Evolutionary conservation across 352 stramenopile genomes (phyloP).

Genomic region (Globisporangium abappressorium): DNA sequence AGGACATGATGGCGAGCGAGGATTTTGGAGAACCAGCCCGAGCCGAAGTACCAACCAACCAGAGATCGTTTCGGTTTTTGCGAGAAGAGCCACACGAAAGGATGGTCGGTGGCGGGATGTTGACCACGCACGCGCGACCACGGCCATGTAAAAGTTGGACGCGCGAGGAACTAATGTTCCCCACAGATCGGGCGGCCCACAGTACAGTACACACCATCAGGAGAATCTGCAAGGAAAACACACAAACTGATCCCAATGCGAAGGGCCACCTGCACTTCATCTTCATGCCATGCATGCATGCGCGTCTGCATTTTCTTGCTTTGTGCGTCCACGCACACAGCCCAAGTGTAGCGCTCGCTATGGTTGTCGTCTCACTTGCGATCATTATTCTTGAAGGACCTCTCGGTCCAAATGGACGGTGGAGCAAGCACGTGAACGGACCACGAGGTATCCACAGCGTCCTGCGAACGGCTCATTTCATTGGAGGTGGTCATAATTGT

Average conservation of each 20-base stretch:
- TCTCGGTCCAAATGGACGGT: neutral
- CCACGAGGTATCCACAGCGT: neutral
- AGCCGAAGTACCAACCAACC: neutral
- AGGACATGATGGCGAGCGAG: neutral
- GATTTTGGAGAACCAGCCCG: neutral
- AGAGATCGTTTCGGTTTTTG: neutral
- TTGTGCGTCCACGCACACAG: neutral
- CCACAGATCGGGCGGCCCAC: neutral
- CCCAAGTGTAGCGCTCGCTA: neutral
- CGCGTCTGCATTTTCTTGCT: no score
- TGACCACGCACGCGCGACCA: neutral
- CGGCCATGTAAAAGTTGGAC: slow-evolving; percentile 4
- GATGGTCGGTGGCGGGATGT: neutral
- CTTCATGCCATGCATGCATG: no score
- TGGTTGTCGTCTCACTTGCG: neutral
- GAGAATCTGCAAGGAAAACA: neutral
- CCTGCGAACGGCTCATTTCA: neutral
- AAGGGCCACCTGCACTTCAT: no score
- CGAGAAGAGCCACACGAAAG: neutral
- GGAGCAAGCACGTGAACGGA: neutral
- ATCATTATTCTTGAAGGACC: neutral
- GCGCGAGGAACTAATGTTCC: neutral
- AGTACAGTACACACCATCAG: neutral
- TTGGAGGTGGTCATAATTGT: neutral
- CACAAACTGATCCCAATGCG: no score